phyloP scores from a whole-genome alignment of 2,329 filamentous ascomycete species.

The Penicillium crustosum region DNA sequence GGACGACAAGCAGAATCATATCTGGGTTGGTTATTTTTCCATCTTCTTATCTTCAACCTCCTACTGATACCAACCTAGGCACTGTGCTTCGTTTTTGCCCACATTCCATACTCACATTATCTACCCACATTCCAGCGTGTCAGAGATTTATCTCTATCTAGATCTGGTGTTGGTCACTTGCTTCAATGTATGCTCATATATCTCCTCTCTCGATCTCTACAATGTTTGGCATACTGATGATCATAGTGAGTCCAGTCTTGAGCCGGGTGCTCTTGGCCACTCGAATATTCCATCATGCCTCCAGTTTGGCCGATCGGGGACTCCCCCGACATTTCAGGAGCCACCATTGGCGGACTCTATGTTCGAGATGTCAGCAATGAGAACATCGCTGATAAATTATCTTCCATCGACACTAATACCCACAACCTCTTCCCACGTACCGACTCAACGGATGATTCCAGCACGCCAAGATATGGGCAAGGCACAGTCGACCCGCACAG shows the following conservation, averaged over 20 bases:
- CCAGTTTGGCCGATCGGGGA: constrained; percentile 28
- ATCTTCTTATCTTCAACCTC: constrained; percentile 3
- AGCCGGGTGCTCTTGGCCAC: constrained; percentile 38
- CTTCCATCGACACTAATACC: constrained; percentile 29
- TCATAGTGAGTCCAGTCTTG: constrained; percentile 32
- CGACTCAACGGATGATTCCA: constrained; percentile 18
- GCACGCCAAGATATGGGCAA: constrained; percentile 27
- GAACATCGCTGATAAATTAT: constrained; percentile 11
- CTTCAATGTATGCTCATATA: constrained; percentile 14
- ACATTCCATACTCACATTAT: constrained; percentile 8
- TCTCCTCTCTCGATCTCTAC: neutral
- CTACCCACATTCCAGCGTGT: constrained; percentile 7
- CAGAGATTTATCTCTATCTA: constrained; percentile 10
- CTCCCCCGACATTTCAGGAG: constrained; percentile 24
- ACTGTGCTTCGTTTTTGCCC: neutral
- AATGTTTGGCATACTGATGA: constrained; percentile 12
- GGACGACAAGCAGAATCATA: constrained; percentile 9
- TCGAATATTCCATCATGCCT: constrained; percentile 30
- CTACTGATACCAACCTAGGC: constrained; percentile 13
- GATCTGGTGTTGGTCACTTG: constrained; percentile 15
- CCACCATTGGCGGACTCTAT: constrained; percentile 18
- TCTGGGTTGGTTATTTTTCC: constrained; percentile 15
- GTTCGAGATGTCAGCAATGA: constrained; percentile 10
- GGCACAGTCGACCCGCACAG: constrained; percentile 43
- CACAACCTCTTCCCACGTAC: constrained; percentile 32